A percentile compares a stretch with the other conserved stretches of the same genome.
Conservation (phyloP, 305 asterid species). For the Fraxinus floribunda region DNA sequence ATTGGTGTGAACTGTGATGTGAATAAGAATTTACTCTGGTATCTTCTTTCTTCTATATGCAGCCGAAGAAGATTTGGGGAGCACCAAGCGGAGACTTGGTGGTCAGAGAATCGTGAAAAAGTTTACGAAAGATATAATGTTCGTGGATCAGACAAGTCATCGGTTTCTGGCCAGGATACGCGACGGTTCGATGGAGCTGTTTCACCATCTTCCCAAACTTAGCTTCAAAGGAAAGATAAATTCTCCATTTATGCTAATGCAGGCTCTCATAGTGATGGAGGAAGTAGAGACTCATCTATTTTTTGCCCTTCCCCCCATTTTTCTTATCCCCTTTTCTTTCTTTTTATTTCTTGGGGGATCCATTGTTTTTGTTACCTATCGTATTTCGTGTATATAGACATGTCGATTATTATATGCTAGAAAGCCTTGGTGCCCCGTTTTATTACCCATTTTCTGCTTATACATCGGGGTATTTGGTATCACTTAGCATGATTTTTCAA, state of each 20-base stretch:
- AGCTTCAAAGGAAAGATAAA: constrained; percentile 24
- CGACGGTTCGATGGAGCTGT: constrained; percentile 69
- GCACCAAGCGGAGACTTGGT: constrained; percentile 99
- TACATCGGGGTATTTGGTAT: not conserved
- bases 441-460: not conserved
- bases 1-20: not conserved
- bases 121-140: constrained; percentile 86
- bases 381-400: constrained; percentile 44
- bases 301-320: constrained; percentile 28
- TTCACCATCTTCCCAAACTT: constrained; percentile 70
- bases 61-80: constrained; percentile 97
- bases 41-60: constrained; percentile 23
- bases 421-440: not conserved
- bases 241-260: constrained; percentile 18
- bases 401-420: constrained; percentile 25
- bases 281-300: constrained; percentile 30
- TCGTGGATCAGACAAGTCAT: constrained; percentile 82
- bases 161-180: constrained; percentile 66
- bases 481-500: not conserved
- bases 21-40: not conserved
- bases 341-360: constrained; percentile 23
- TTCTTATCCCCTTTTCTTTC: constrained; percentile 16
- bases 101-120: constrained; percentile 95
- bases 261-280: constrained; percentile 25
- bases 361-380: constrained; percentile 27